Evolutionary conservation across 208 protist genomes (phyloP).

Genomic region (Leishmania gerbilli): DNA sequence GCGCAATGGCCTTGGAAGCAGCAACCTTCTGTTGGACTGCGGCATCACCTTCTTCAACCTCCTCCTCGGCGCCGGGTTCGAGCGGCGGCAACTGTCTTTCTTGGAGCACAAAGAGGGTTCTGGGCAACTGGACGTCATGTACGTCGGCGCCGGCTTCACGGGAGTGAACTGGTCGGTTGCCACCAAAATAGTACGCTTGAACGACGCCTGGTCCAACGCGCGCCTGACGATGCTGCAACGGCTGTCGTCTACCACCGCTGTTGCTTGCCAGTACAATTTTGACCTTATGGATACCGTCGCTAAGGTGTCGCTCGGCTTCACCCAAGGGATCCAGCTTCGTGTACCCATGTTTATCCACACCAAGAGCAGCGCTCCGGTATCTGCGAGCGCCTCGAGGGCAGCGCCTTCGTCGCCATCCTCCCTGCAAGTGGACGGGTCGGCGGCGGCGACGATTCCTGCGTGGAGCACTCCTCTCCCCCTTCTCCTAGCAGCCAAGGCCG

Average conservation of each 20-base stretch:
- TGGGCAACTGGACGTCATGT: constrained; percentile 76
- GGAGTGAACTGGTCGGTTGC: constrained; percentile 82
- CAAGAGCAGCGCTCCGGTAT: constrained; percentile 1
- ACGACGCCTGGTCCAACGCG: constrained; percentile 66
- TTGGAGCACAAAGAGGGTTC: constrained; percentile 72
- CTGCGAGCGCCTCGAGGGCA: constrained; percentile 1
- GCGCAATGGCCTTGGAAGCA: constrained; percentile 86
- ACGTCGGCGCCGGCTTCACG: constrained; percentile 78
- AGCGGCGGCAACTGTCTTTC: constrained; percentile 79
- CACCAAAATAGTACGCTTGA: constrained; percentile 72
- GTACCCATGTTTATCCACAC: constrained; percentile 45
- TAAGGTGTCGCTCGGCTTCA: constrained; percentile 70
- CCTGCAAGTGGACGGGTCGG: not conserved
- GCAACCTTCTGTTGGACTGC: constrained; percentile 81
- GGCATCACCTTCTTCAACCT: constrained; percentile 86
- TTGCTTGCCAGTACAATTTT: constrained; percentile 78
- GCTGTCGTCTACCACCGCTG: constrained; percentile 57
- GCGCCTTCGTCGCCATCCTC: not conserved
- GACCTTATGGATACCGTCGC: constrained; percentile 53
- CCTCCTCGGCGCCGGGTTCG: constrained; percentile 77
- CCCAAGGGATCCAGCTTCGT: constrained; percentile 74
- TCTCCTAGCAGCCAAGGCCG: constrained; percentile 71
- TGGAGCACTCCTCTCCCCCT: constrained; percentile 55
- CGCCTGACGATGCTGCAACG: constrained; percentile 75
- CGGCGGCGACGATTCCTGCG: not conserved